phyloP scores from a whole-genome alignment of 495 filamentous ascomycete genomes.

The Daldinia vernicosa region DNA sequence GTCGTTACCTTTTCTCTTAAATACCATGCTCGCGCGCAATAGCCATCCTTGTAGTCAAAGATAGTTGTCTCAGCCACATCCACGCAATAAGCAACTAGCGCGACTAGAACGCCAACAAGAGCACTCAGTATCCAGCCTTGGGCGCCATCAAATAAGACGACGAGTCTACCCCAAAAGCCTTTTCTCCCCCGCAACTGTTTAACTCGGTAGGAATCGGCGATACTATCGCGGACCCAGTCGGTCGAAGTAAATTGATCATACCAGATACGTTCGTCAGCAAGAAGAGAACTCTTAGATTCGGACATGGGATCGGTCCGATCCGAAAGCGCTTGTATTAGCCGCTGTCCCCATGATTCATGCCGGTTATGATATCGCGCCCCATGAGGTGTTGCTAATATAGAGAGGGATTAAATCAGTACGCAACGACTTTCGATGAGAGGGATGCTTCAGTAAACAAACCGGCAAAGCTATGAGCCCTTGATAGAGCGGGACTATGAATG shows the following conservation, averaged over 20 bases:
- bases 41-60: slow-evolving; percentile 92
- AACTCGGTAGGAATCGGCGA: slow-evolving; percentile 89
- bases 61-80: slow-evolving; percentile 83
- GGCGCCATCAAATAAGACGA: slow-evolving; percentile 81
- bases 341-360: slow-evolving; percentile 66
- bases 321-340: slow-evolving; percentile 60
- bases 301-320: slow-evolving; percentile 60
- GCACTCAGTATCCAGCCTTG: slow-evolving; percentile 97
- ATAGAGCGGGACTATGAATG: slow-evolving; percentile 54
- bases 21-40: slow-evolving; percentile 78
- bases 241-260: slow-evolving; percentile 99
- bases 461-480: slow-evolving; percentile 59
- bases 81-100: slow-evolving; percentile 86
- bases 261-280: slow-evolving; percentile 89
- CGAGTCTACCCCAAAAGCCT: slow-evolving; percentile 81
- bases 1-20: slow-evolving; percentile 67
- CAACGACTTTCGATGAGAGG: slow-evolving; percentile 4
- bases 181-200: slow-evolving; percentile 82
- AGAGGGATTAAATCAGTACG: slow-evolving; percentile 9
- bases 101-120: slow-evolving; percentile 87
- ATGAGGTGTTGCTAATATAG: slow-evolving; percentile 34
- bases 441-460: slow-evolving; percentile 45
- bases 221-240: slow-evolving; percentile 98
- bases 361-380: slow-evolving; percentile 69
- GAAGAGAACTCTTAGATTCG: slow-evolving; percentile 68